Base-by-base conservation (phyloP, 192 early-diverging fungal species). In the Backusella australiensis region DNA sequence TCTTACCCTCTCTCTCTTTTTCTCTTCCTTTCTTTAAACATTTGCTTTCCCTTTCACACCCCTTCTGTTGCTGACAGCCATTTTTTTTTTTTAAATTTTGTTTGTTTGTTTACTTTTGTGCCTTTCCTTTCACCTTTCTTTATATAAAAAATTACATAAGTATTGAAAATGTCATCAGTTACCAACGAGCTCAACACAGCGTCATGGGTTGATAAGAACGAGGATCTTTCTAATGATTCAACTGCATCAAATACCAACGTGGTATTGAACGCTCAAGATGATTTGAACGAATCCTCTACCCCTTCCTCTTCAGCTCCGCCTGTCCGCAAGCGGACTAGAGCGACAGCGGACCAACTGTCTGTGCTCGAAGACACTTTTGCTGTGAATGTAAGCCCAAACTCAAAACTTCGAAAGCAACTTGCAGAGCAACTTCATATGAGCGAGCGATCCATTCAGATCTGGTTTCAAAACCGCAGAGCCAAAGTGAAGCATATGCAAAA, bases 391-490 rank as follows among this genome's bases (percentile, higher is more conserved):
- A 90, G 89, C 36, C 93, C 93, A 35, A 87, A 86, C 75, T 82
- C 86, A 39, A 88, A 90, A 66, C 79, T 88, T 26, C 84, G 93
- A 8, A 86, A 92, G 67, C 85, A 85, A 9, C 80, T 94, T 19
- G 90, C 89, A 63, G 88, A 92, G 75, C 81, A 77, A 42, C 34
- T 72, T 4, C 59, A 89, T 68, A 89, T 93, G 86, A 86, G 86
- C 19, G 83, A 86, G 53, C 86, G 93, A 44, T 84, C 90, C 39
- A 87, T 94, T 67, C 93, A 94, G 75, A 91, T 94, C 52, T 94
- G 93, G 93, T 94, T 94, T 80, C 93, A 94, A 77, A 94, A 94
- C 82, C 78, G 90, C 67, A 80, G 93, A 38, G 92, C 92, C 39
- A 94, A 94, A 74, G 81, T 91, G 38, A 93, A 92, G 85, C 86